Evolutionary conservation across 306 rosid genomes (phyloP).

Genomic region (Oemleria cerasiformis): DNA sequence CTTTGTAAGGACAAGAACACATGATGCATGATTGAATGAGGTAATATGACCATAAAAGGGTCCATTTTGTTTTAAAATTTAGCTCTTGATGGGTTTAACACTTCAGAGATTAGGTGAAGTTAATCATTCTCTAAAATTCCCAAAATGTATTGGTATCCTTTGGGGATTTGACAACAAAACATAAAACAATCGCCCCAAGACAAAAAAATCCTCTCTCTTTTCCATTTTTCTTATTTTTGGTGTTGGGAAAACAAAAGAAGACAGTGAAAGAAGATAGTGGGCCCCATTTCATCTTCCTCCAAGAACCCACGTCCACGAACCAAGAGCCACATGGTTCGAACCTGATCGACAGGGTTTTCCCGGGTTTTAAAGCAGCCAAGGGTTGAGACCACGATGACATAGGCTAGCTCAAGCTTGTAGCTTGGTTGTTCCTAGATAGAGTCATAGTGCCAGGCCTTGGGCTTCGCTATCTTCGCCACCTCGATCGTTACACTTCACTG

Average conservation of each 20-base stretch:
- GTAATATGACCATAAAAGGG: neutral
- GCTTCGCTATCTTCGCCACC: neutral
- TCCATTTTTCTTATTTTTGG: neutral
- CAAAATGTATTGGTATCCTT: neutral
- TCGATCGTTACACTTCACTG: neutral
- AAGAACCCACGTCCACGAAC: neutral
- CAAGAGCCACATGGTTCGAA: neutral
- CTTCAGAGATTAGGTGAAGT: slow-evolving; percentile 1
- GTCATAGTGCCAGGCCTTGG: slow-evolving; percentile 22
- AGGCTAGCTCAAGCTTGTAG: no score
- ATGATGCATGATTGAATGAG: neutral
- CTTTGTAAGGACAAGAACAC: slow-evolving; percentile 3
- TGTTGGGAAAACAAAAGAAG: neutral
- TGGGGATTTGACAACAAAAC: neutral
- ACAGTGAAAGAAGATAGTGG: neutral
- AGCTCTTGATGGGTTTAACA: slow-evolving; percentile 2
- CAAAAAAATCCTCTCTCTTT: neutral
- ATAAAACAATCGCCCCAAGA: neutral
- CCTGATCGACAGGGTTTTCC: neutral
- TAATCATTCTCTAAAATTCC: neutral
- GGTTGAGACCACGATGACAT: neutral
- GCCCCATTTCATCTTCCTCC: neutral
- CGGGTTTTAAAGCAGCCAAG: neutral
- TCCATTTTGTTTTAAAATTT: neutral
- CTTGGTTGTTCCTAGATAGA: neutral